Percentiles rank a stretch among this genome's conserved stretches.
These are phyloP conservation scores for Bryoerythrophyllum caledonicum DNA, from an alignment of 225 moss, liverwort and hornwort species.

Conservation along the genomic window DNA sequence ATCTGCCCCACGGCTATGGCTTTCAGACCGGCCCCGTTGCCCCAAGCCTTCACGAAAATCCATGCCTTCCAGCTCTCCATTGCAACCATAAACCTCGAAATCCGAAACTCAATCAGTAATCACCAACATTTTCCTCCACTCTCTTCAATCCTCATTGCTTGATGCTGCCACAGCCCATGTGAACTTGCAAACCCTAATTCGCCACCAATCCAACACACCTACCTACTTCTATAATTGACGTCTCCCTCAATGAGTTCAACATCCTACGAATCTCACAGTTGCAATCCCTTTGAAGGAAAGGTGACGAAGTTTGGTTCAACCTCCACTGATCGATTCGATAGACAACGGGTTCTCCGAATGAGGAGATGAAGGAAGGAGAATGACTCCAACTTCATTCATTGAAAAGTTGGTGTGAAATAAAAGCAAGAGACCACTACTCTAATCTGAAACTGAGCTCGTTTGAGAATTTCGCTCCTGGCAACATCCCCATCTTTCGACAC, in stretches of 20 bases:
- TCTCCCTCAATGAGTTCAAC: neutral
- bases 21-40: constrained; percentile 24
- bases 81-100: neutral
- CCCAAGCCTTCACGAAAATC: constrained; percentile 16
- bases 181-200: constrained; percentile 9
- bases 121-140: neutral
- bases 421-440: neutral
- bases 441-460: no score
- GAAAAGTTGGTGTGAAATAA: neutral
- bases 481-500: no score
- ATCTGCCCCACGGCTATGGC: constrained; percentile 74
- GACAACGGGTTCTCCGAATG: neutral
- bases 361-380: neutral
- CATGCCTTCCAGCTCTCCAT: constrained; percentile 29
- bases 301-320: no score
- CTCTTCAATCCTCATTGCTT: neutral
- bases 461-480: no score
- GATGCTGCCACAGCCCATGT: neutral
- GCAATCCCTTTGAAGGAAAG: neutral
- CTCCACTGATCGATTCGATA: neutral
- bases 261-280: neutral
- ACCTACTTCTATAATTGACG: no score
- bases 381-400: neutral
- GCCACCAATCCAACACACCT: neutral
- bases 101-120: neutral